phyloP scores from a whole-genome alignment of 192 early-diverging fungal genomes.

The Bifiguratus adelaidae region DNA sequence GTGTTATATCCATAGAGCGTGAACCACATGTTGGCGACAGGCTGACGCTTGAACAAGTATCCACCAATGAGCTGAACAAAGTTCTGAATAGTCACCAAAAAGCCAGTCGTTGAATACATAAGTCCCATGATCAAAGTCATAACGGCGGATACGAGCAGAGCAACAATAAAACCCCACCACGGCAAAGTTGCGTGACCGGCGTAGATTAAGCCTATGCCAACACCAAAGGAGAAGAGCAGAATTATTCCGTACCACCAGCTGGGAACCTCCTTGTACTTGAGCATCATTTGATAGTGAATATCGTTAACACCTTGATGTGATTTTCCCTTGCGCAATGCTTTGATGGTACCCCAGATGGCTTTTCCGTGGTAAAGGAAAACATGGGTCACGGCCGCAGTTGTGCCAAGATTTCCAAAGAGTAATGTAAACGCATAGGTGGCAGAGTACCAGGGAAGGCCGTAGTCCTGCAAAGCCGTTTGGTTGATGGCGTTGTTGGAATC shows the following conservation, averaged over 20 bases:
- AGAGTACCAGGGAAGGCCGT: conserved; percentile 55
- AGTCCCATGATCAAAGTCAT: not conserved
- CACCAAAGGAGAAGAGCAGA: conserved; percentile 25
- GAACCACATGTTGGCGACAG: conserved; percentile 38
- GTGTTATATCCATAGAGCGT: conserved; percentile 32
- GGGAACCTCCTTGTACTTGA: conserved; percentile 27
- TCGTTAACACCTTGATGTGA: conserved; percentile 14
- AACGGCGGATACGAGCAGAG: not conserved
- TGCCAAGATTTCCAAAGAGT: conserved; percentile 52
- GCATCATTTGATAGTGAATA: conserved; percentile 29
- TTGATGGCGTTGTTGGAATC: conserved; percentile 32
- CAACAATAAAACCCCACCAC: conserved; percentile 1
- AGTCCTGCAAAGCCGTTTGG: conserved; percentile 35
- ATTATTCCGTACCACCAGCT: conserved; percentile 18
- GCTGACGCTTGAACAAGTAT: conserved; percentile 25
- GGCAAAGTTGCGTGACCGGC: not conserved
- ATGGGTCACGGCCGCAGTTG: conserved; percentile 57
- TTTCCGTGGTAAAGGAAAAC: conserved; percentile 52
- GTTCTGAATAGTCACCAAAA: not conserved
- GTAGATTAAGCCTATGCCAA: conserved; percentile 26
- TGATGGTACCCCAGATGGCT: conserved; percentile 43
- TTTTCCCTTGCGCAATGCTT: conserved; percentile 4
- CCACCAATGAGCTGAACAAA: conserved; percentile 24
- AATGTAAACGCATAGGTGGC: conserved; percentile 56
- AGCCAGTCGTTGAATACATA: not conserved